Evolutionary conservation across 1,139 yeast species (phyloP), one percentile per base, ranked within the genome.

Genomic region (Pichia sp.): DNA sequence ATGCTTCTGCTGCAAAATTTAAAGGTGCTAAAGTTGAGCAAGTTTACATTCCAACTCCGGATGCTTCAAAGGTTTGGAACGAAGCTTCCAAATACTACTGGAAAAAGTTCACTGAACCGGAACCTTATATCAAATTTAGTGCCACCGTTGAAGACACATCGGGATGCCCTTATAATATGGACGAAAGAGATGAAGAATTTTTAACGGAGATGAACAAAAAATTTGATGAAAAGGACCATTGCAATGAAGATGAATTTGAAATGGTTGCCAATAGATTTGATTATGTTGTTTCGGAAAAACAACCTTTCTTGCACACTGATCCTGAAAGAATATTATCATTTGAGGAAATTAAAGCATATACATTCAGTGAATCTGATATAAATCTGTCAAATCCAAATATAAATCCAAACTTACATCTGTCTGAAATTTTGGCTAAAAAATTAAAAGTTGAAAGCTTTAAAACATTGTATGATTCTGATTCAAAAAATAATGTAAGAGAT

Each of bases 21-120:
- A 58, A 55, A 45, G 77, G 74, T 48, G 73, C 71, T 11, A 71
- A 75, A 48, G 76, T 71, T 16, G 73, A 75, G 43, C 78, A 79
- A 48, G 83, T 86, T 29, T 92, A 85, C 61, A 94, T 92, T 56
- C 99, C 98, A 2, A 92, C 98, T 0, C 98, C 98, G 0, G 95
- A 88, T 69, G 97, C 98, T 2, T 83, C 95, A 1, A 73, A 74
- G 56, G 69, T 77, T 33, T 88, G 97, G 96, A 64, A 69, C 3
- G 95, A 86, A 33, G 95, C 87, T 38, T 59, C 69, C 10, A 75
- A 80, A 55, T 87, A 76, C 62, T 92, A 92, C 62, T 67, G 68
- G 35, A 85, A 85, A 44, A 67, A 70, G 35, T 90, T 85, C 64
- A 62, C 65, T 9, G 82, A 81, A 51, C 96, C 97, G 0, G 79